Evolutionary conservation across 176 grass and related monocot species (phyloP).

Genomic region (Cenchrus fungigraminus): DNA sequence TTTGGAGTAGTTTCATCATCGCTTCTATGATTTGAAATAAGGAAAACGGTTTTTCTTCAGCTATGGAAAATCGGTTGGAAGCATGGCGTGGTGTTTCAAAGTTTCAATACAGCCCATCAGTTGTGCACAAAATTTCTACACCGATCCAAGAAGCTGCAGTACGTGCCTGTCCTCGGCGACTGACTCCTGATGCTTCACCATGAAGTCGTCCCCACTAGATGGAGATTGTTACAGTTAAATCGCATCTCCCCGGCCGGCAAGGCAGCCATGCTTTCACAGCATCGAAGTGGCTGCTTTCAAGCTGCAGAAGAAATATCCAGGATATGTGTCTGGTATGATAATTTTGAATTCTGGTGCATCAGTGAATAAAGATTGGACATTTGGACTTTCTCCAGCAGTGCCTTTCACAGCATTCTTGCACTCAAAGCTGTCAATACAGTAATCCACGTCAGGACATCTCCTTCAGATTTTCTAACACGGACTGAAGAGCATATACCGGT

Average conservation of each 20-base stretch:
- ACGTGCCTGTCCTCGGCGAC: slow-evolving; percentile 1
- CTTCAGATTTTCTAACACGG: neutral
- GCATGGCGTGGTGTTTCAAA: neutral
- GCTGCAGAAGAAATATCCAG: slow-evolving; percentile 15
- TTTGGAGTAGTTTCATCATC: neutral
- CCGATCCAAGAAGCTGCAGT: slow-evolving; percentile 5
- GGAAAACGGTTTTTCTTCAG: neutral
- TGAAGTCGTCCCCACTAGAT: slow-evolving; percentile 23
- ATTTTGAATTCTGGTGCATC: slow-evolving; percentile 7
- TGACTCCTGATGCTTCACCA: slow-evolving; percentile 30
- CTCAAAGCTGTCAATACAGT: slow-evolving; percentile 40
- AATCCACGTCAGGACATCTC: slow-evolving; percentile 26
- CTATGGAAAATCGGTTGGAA: neutral
- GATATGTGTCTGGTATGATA: neutral
- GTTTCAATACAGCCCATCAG: neutral
- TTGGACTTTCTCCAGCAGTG: slow-evolving; percentile 24
- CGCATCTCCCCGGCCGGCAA: neutral
- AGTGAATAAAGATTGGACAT: slow-evolving; percentile 21
- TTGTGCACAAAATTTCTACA: slow-evolving; percentile 9
- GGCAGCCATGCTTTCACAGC: neutral
- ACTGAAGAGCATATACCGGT: slow-evolving; percentile 39
- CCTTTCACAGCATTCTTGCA: slow-evolving; percentile 27
- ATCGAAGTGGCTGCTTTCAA: slow-evolving; percentile 29
- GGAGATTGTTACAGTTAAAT: neutral
- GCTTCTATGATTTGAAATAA: neutral